These are phyloP conservation scores for Penicillium nordicum DNA, from an alignment of 2,329 filamentous ascomycete genomes.

Conservation along the genomic window DNA sequence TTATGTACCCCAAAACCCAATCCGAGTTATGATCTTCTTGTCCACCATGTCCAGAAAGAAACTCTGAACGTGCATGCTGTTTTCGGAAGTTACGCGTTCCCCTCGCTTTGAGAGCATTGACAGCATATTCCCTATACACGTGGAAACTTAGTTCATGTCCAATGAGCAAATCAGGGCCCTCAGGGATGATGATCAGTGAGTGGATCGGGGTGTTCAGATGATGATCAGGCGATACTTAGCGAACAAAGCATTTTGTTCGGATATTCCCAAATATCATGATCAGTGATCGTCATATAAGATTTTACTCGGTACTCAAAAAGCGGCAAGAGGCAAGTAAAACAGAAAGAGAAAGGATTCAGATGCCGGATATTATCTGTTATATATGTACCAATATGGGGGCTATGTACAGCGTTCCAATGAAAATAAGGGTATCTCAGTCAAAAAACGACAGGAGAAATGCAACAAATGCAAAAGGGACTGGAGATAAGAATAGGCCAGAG, in stretches of 20 bases:
- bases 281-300: neutral
- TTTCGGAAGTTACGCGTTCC: neutral
- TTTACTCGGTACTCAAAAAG: neutral
- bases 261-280: neutral
- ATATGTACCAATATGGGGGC: neutral
- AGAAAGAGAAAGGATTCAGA: neutral
- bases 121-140: too few relatives aligned
- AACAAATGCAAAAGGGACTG: neutral
- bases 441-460: neutral
- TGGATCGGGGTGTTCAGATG: neutral
- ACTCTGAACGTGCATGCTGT: too few relatives aligned
- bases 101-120: too few relatives aligned
- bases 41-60: too few relatives aligned
- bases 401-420: neutral
- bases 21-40: too few relatives aligned
- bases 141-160: neutral
- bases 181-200: neutral
- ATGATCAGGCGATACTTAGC: neutral
- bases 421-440: conserved; percentile 9
- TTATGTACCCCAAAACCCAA: too few relatives aligned
- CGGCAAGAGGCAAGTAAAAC: neutral
- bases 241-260: neutral
- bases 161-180: neutral
- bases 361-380: neutral
- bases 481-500: neutral